Base-by-base conservation (phyloP, 1,284 basidiomycete species). In the Sanghuangporus baumii region DNA sequence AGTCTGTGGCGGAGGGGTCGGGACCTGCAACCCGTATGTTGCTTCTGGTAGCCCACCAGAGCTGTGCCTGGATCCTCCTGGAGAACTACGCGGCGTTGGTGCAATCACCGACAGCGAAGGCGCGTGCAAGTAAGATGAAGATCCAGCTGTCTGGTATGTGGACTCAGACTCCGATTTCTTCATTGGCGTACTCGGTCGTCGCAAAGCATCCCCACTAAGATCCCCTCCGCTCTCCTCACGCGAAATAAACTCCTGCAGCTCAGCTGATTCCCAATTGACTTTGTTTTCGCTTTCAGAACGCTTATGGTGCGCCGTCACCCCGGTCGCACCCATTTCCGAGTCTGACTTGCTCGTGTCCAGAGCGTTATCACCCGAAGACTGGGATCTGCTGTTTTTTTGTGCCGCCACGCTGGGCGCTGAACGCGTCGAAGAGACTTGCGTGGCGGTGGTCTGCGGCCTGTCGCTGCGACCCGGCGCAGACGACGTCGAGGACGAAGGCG, bases 1-100 rank as follows among this genome's bases (percentile, higher is more conserved):
- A 2, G 64, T 60, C 37, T 48, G 20, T 38, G 47, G 47, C 7
- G 73, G 71, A 54, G 72, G 71, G 48, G 72, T 68, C n/a, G 63
- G 59, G 67, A 64, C 70, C 65, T 67, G 69, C 54, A 64, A 41
- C 8, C 46, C 55, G 41, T 56, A 59, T 31, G 8, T 57, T 14
- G 36, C 12, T 31, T 65, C 60, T 6, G 55, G 12, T 14, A 62
- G 34, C 14, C 47, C 47, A 8, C 41, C 40, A 31, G 60, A 58
- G 23, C 48, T 38, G 7, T 57, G 37, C 66, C 67, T 65, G 40
- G 55, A 63, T 40, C 69, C 69, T 64, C 26, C 37, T 34, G 55
- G 66, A 55, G 65, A 66, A 47, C 66, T 63, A 48, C 57, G 66
- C 20, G 68, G 63, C 20, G 55, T 66, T 6, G 66, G 63, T 1